Conservation (phyloP, 306 rosid genomes). For the Ammopiptanthus mongolicus region DNA sequence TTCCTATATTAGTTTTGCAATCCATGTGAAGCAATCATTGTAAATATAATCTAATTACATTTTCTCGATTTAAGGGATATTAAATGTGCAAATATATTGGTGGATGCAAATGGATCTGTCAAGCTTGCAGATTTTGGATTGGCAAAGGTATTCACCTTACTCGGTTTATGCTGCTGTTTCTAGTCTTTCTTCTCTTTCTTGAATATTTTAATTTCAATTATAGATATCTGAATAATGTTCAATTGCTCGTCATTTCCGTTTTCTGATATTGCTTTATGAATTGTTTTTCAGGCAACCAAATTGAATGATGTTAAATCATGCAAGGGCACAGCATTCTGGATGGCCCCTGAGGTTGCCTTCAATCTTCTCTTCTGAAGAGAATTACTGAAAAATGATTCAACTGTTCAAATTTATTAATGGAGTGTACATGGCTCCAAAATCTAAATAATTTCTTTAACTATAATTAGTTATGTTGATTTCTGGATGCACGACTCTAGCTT, state of each 20-base stretch:
- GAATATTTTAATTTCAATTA: slow-evolving; percentile 1
- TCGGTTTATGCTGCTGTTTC: neutral
- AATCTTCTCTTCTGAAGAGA: slow-evolving; percentile 4
- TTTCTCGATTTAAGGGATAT: slow-evolving; percentile 64
- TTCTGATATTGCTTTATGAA: slow-evolving; percentile 9
- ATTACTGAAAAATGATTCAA: neutral
- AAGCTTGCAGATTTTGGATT: slow-evolving; percentile 98
- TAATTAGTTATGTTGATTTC: neutral
- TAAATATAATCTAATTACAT: slow-evolving; percentile 15
- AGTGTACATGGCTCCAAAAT: neutral
- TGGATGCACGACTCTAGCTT: slow-evolving; percentile 1
- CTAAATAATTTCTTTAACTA: slow-evolving; percentile 2
- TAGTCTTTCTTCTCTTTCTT: neutral
- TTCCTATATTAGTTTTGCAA: neutral
- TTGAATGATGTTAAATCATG: slow-evolving; percentile 75
- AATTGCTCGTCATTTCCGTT: slow-evolving; percentile 4
- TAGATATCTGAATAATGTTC: slow-evolving; percentile 5
- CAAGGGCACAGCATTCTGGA: slow-evolving; percentile 91
- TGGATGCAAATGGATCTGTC: slow-evolving; percentile 85
- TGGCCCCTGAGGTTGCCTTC: slow-evolving; percentile 97
- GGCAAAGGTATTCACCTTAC: slow-evolving; percentile 71
- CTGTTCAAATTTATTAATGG: slow-evolving; percentile 3
- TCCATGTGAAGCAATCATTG: slow-evolving; percentile 3
- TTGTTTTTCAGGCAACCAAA: slow-evolving; percentile 63
- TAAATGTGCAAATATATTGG: slow-evolving; percentile 94